Base-by-base conservation (phyloP, 768 basidiomycete genomes). In the Lactarius evosmus region DNA sequence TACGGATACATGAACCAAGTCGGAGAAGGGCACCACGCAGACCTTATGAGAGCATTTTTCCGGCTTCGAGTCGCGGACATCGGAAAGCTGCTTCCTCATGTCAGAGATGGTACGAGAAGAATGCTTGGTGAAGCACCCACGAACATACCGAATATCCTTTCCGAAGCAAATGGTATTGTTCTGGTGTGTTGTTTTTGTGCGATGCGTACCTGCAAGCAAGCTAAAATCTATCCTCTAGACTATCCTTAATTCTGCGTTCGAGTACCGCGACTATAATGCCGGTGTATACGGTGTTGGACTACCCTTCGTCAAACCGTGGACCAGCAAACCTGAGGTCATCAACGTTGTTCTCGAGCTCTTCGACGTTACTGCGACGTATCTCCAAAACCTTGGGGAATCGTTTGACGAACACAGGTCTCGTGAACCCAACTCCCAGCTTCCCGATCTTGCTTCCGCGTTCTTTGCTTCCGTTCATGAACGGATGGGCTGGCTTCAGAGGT, bases 11-110 rank as follows among this genome's bases (percentile, higher is more conserved):
- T 93, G 86, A 76, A 79, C 16, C 79, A 83, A 58, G 69, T 79
- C 32, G 79, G 79, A 19, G 77, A 88, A 69, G 79, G 75, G 9
- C 71, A 83, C 61, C 81, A 87, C 66, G 85, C 94, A 71, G 95
- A 97, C 70, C 75, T 86, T 22, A 83, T 94, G 67, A 83, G 95
- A 40, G 80, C 86, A 3, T 97, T 97, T 78, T 95, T 98, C 83
- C 82, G 89, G 49, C 78, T 82, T 30, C 81, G 84, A 69, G 80
- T 88, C 2, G 76, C 74, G 7, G 83, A 93, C 55, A 76, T 97
- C 2, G 93, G 88, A 3, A 75, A 75, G 19, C 72, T 96, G 0
- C 75, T 95, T 27, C 83, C 85, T 33, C 83, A 85, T 62, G 81
- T 91, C 9, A 72, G 76, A 46, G 79, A 81, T 38, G 75, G 83